Percentiles rank a stretch among this genome's conserved stretches.
These are phyloP conservation scores for Fusarium fujikuroi DNA, from an alignment of 2,329 filamentous ascomycete genomes.

Conservation along the genomic window DNA sequence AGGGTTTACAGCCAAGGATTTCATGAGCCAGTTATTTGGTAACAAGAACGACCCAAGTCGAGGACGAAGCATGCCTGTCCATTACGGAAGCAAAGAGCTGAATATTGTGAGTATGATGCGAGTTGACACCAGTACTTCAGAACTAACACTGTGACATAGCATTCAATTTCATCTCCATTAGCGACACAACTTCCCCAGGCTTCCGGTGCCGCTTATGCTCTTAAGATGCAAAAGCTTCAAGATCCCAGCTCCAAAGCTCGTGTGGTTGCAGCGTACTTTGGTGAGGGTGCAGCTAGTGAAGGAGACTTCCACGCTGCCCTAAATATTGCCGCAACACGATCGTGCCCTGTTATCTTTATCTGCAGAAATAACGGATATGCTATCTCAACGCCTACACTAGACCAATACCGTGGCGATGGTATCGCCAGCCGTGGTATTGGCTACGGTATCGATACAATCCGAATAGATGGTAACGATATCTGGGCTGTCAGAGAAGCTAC, in stretches of 20 bases:
- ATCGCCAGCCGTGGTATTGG: constrained; percentile 88
- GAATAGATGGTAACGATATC: constrained; percentile 94
- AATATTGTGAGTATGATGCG: constrained; percentile 73
- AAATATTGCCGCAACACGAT: constrained; percentile 88
- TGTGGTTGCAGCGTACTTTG: constrained; percentile 86
- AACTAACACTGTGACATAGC: constrained; percentile 56
- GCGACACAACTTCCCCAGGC: constrained; percentile 93
- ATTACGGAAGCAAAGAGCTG: constrained; percentile 86
- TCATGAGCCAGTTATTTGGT: constrained; percentile 95
- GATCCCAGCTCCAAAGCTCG: constrained; percentile 74
- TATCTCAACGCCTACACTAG: constrained; percentile 87
- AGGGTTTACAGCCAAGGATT: constrained; percentile 86
- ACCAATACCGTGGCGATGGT: constrained; percentile 91
- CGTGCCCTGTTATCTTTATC: constrained; percentile 89
- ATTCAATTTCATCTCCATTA: constrained; percentile 84
- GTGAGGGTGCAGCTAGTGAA: constrained; percentile 89
- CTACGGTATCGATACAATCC: constrained; percentile 93
- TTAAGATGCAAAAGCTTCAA: constrained; percentile 82
- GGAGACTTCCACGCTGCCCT: constrained; percentile 92
- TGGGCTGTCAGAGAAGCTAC: constrained; percentile 88
- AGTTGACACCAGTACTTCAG: no score
- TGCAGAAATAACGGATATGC: constrained; percentile 95
- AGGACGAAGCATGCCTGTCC: constrained; percentile 96
- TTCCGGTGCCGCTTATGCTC: constrained; percentile 84
- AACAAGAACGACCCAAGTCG: constrained; percentile 82